Percentiles rank a stretch among this genome's conserved stretches.
Evolutionary conservation across 2,329 filamentous ascomycete genomes (phyloP).

Genomic region (Drechmeria coniospora): DNA sequence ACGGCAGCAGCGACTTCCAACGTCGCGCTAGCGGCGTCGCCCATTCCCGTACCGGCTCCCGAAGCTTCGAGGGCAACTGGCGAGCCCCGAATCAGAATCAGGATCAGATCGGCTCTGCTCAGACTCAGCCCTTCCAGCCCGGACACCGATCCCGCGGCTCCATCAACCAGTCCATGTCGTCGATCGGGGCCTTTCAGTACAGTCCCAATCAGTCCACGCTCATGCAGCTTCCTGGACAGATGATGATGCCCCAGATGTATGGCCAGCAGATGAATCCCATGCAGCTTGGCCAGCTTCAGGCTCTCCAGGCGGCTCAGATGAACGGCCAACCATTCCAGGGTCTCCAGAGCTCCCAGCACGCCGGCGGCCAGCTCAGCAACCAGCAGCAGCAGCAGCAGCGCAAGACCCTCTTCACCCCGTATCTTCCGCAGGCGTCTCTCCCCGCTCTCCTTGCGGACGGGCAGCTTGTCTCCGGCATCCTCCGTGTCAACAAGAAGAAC

Average conservation of each 20-base stretch:
- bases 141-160: conserved; percentile 79
- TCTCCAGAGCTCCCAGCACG: conserved; percentile 57
- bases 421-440: conserved; percentile 84
- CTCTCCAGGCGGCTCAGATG: conserved; percentile 78
- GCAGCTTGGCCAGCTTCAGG: conserved; percentile 80
- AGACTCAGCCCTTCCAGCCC: conserved; percentile 68
- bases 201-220: conserved; percentile 66
- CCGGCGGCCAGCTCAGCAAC: conserved; percentile 46
- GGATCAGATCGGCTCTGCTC: conserved; percentile 35
- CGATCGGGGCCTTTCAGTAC: conserved; percentile 79
- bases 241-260: conserved; percentile 76
- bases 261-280: conserved; percentile 78
- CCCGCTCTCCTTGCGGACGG: conserved; percentile 83
- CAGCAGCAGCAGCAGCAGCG: conserved; percentile 75
- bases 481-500: conserved; percentile 99
- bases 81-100: conserved; percentile 60
- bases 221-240: conserved; percentile 72
- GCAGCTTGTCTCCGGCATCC: conserved; percentile 87
- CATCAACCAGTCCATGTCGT: conserved; percentile 71
- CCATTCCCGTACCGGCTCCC: conserved; percentile 68
- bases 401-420: conserved; percentile 97
- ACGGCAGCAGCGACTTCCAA: conserved; percentile 44
- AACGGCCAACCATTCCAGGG: conserved; percentile 59
- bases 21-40: conserved; percentile 47
- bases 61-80: conserved; percentile 98